Evolutionary conservation across 1,284 basidiomycete species (phyloP).

Genomic region (Phenoliferia sp.): DNA sequence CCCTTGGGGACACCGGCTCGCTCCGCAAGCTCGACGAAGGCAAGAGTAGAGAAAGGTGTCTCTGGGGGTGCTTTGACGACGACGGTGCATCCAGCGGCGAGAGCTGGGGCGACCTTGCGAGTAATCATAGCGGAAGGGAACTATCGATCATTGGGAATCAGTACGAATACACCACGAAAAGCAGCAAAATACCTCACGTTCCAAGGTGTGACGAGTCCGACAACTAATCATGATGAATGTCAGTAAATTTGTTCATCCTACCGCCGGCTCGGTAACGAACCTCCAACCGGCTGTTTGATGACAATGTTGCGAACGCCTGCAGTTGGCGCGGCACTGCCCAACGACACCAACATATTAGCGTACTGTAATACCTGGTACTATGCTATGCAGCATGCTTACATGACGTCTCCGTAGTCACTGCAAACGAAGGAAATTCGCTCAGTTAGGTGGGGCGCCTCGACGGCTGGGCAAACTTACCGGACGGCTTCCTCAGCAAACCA

Average conservation of each 20-base stretch:
- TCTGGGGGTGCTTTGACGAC: conserved; percentile 96
- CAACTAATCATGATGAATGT: not conserved
- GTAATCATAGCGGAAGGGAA: conserved; percentile 94
- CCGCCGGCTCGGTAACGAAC: conserved; percentile 33
- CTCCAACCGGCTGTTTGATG: conserved; percentile 64
- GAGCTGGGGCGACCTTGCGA: conserved; percentile 78
- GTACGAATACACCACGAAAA: no score
- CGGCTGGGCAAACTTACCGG: not conserved
- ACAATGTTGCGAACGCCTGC: conserved; percentile 74
- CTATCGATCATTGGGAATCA: conserved; percentile 1
- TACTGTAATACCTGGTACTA: conserved; percentile 63
- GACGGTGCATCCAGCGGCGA: conserved; percentile 84
- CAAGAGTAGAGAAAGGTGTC: conserved; percentile 89
- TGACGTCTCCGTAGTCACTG: not conserved
- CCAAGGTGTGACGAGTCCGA: conserved; percentile 27
- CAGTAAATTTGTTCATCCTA: not conserved
- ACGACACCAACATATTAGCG: conserved; percentile 68
- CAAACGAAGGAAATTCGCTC: not conserved
- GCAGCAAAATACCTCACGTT: conserved; percentile 8
- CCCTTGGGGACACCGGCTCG: conserved; percentile 90
- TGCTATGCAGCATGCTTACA: conserved; percentile 59
- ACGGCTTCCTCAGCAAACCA: not conserved
- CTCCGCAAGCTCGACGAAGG: conserved; percentile 61
- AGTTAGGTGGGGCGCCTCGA: conserved; percentile 12
- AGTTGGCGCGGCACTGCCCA: conserved; percentile 43